phyloP scores from a whole-genome alignment of 441 rosid genomes.

The Syzygium malaccense region DNA sequence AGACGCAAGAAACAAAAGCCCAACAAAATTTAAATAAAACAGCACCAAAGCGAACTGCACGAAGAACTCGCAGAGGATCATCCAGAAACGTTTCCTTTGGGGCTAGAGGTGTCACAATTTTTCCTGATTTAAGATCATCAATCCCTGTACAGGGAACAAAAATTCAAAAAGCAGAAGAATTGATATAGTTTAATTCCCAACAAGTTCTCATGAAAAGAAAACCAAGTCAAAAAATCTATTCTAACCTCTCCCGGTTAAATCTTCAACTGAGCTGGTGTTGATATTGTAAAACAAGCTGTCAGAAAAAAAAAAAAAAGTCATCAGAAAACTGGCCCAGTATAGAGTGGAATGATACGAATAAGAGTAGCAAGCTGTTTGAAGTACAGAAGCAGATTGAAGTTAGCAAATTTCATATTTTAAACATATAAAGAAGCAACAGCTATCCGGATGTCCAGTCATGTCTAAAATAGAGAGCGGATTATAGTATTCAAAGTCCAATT shows the following conservation, averaged over 20 bases:
- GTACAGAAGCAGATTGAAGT: background rate
- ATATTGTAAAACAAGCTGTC: slow-evolving; percentile 89
- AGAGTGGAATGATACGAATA: background rate
- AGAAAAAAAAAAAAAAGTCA: slow-evolving; percentile 5
- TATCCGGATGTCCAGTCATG: background rate
- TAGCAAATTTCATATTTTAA: background rate
- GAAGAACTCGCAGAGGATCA: slow-evolving; percentile 89
- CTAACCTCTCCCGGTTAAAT: slow-evolving; percentile 82
- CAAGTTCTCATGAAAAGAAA: background rate
- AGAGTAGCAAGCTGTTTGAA: slow-evolving; percentile 4
- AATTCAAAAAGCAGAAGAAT: background rate
- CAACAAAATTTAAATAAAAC: background rate
- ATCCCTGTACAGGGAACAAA: slow-evolving; percentile 44
- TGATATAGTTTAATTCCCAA: background rate
- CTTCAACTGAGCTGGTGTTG: slow-evolving; percentile 68
- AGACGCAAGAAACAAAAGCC: background rate
- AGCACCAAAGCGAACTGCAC: slow-evolving; percentile 94
- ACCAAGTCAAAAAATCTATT: background rate
- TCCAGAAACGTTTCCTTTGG: slow-evolving; percentile 81
- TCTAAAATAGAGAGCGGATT: background rate
- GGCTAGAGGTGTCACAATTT: slow-evolving; percentile 80
- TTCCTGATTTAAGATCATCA: slow-evolving; percentile 73
- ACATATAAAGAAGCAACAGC: background rate
- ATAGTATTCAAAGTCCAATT: background rate
- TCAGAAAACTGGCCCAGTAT: background rate